Evolutionary conservation across 1,284 basidiomycete species (phyloP).

Genomic region (Trichosporon ovoides): DNA sequence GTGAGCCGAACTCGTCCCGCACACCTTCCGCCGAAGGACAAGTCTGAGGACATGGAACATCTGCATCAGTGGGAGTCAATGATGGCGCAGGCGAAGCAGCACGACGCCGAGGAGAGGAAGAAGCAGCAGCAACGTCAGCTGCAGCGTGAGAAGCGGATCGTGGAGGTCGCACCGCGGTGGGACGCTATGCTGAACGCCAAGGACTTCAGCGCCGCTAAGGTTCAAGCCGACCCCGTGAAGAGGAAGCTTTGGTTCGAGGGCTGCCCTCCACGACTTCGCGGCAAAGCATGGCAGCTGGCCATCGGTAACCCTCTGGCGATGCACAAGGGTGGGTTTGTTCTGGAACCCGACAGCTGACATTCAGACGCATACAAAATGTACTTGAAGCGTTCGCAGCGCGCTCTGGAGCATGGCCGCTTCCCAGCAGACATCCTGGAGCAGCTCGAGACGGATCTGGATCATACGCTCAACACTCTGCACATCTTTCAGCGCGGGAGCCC

Average conservation of each 20-base stretch:
- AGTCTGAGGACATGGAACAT: conserved; percentile 75
- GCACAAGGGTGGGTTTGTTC: conserved; percentile 63
- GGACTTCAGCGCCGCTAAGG: conserved; percentile 19
- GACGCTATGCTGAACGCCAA: conserved; percentile 40
- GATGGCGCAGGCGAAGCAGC: conserved; percentile 58
- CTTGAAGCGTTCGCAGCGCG: conserved; percentile 66
- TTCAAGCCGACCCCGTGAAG: conserved; percentile 50
- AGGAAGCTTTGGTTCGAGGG: conserved; percentile 87
- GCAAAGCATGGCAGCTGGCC: conserved; percentile 78
- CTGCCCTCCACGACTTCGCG: conserved; percentile 77
- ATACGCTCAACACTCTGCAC: conserved; percentile 79
- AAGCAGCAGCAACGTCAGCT: conserved; percentile 22
- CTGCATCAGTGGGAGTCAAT: conserved; percentile 82
- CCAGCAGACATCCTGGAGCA: conserved; percentile 62
- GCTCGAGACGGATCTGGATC: conserved; percentile 73
- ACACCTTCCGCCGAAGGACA: conserved; percentile 77
- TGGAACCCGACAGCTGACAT: conserved; percentile 3
- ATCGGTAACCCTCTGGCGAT: conserved; percentile 84
- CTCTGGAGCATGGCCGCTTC: conserved; percentile 65
- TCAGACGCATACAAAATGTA: conserved; percentile 73
- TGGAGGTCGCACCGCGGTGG: conserved; percentile 39
- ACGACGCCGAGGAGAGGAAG: conserved; percentile 32
- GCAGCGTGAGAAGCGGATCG: conserved; percentile 38
- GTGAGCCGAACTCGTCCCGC: conserved; percentile 59
- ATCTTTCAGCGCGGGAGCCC: conserved; percentile 79